These are phyloP conservation scores for Gliomastix tumulicola DNA, from an alignment of 2,329 filamentous ascomycete species.

Conservation along the genomic window DNA sequence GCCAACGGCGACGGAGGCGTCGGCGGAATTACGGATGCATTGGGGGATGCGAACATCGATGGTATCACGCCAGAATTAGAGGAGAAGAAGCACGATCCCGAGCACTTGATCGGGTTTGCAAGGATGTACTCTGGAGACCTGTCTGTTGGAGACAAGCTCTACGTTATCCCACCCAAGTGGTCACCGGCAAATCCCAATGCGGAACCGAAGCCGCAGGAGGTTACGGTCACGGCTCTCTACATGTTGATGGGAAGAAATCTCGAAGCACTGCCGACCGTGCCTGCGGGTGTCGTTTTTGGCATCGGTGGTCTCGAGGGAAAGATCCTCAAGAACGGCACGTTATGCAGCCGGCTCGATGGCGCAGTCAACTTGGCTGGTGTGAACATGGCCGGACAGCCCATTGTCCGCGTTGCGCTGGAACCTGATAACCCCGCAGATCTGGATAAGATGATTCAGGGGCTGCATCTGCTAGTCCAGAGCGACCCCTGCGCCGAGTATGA, in stretches of 20 bases:
- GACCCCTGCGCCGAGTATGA: constrained; percentile 96
- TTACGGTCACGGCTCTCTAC: constrained; percentile 82
- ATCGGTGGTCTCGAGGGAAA: constrained; percentile 88
- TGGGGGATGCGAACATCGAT: constrained; percentile 55
- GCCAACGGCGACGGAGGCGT: constrained; percentile 43
- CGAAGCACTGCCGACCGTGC: constrained; percentile 75
- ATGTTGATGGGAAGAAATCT: constrained; percentile 91
- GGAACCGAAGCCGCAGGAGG: constrained; percentile 68
- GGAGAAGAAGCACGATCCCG: constrained; percentile 61
- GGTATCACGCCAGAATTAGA: constrained; percentile 37
- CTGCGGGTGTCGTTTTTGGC: constrained; percentile 91
- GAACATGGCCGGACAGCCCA: constrained; percentile 72
- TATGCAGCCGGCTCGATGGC: constrained; percentile 82
- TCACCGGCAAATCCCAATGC: constrained; percentile 70
- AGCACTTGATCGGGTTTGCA: constrained; percentile 91
- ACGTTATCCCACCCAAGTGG: constrained; percentile 90
- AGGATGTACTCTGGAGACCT: constrained; percentile 88
- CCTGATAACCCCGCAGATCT: constrained; percentile 84
- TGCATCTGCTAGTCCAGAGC: constrained; percentile 83
- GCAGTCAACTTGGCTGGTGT: constrained; percentile 88
- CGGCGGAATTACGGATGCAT: constrained; percentile 49
- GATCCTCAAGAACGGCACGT: constrained; percentile 90
- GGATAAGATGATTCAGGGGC: constrained; percentile 87
- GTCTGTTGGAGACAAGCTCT: constrained; percentile 82
- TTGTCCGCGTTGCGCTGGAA: constrained; percentile 93